Percentiles rank a stretch among this genome's conserved stretches.
Conservation (phyloP, 257 asterid species). For the Solanum bukasovii region DNA sequence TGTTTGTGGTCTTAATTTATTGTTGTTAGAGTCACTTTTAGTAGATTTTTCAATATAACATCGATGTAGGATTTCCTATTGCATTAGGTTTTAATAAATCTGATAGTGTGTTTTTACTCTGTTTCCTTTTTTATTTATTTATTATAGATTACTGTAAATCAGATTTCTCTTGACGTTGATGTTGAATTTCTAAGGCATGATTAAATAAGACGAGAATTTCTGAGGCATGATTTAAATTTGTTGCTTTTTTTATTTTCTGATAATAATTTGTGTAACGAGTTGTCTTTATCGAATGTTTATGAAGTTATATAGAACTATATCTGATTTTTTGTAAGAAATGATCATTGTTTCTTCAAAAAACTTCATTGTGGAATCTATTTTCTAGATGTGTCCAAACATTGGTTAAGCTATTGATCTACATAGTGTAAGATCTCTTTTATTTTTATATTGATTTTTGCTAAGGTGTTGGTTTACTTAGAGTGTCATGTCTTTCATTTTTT, state of each 20-base stretch:
- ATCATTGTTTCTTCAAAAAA: not conserved
- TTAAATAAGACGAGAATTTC: no score
- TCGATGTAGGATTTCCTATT: not conserved
- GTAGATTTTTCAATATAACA: not conserved
- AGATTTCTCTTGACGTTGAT: not conserved
- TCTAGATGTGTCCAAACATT: not conserved
- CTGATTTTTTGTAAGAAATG: not conserved
- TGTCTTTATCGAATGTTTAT: not conserved
- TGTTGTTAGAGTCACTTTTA: not conserved
- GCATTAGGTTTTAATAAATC: not conserved
- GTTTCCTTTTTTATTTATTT: no score
- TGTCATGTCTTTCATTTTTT: not conserved
- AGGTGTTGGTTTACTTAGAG: not conserved
- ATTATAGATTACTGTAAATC: no score
- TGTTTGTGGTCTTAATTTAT: not conserved
- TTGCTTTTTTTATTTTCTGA: no score
- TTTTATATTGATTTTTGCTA: not conserved
- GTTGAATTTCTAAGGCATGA: not conserved
- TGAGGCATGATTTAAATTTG: not conserved
- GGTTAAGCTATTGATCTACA: not conserved
- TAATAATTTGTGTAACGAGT: not conserved
- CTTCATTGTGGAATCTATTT: not conserved
- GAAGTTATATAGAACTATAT: not conserved
- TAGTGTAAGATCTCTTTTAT: not conserved
- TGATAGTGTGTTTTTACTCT: no score